These are phyloP conservation scores for Thyridium curvatum DNA, from an alignment of 2,329 filamentous ascomycete genomes.

Conservation along the genomic window DNA sequence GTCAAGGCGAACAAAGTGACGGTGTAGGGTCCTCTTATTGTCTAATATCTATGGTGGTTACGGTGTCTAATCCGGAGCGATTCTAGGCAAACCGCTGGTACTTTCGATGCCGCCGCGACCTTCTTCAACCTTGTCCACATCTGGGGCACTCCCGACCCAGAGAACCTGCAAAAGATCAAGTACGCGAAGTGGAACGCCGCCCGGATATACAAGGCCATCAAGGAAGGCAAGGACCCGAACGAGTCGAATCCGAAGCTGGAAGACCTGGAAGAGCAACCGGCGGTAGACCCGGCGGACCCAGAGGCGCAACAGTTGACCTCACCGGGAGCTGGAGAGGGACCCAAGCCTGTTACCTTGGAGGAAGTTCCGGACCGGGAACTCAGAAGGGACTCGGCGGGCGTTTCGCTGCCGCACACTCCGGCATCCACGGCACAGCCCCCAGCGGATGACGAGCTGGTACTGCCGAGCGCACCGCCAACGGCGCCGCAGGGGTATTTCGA, in stretches of 20 bases:
- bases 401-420: constrained; percentile 28
- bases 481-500: constrained; percentile 11
- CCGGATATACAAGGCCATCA: constrained; percentile 84
- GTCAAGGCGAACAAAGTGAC: constrained; percentile 80
- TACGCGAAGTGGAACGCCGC: constrained; percentile 95
- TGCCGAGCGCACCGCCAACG: constrained; percentile 18
- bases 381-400: constrained; percentile 21
- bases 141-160: constrained; percentile 70
- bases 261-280: constrained; percentile 38
- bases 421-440: constrained; percentile 22
- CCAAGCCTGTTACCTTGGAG: constrained; percentile 42
- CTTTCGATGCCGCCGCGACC: constrained; percentile 84
- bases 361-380: constrained; percentile 42
- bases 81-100: constrained; percentile 79
- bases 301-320: constrained; percentile 48
- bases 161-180: constrained; percentile 81
- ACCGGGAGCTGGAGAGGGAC: constrained; percentile 6
- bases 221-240: constrained; percentile 88
- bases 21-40: constrained; percentile 41
- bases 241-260: constrained; percentile 72
- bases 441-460: constrained; percentile 15
- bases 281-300: constrained; percentile 57
- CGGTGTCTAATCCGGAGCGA: neutral
- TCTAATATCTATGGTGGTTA: neutral
- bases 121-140: constrained; percentile 86